Base-by-base conservation (phyloP, 352 stramenopile species). In the Pythium oligandrum region DNA sequence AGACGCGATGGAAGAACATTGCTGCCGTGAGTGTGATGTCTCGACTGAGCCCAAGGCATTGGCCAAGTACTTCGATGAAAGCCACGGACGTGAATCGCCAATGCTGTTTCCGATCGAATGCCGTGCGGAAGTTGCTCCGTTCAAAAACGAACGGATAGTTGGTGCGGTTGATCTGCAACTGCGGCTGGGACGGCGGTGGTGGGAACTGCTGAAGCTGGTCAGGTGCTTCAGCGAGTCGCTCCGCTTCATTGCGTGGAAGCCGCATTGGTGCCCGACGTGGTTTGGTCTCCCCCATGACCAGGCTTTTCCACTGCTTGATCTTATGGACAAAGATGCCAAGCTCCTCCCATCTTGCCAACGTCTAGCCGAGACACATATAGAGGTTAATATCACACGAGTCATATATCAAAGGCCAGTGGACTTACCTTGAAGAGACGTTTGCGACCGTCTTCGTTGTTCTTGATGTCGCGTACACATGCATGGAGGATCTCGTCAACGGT, bases 261-360 rank as follows among this genome's bases (percentile, higher is more conserved):
- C 73, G 63, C 34, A 76, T 57, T 0, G 75, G 70, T 9, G 67
- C 71, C 2, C 80, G 71, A 1, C 80, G 73, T 36, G 77, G 78
- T 51, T 91, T 91, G 51, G 54, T 59, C 36, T 93, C 83, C 2
- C 80, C 83, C 50, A 86, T 62, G 0, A 88, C 70, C 44, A 93
- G 57, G 37, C 73, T 71, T 55, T 91, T 92, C 83, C 83, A 93
- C 9, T 71, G 55, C 54, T 86, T 88, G 58, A 87, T 90, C 58
- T 90, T 92, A 30, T 71, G 71, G 0, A 73, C 55, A 57, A 88
- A 93, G 26, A 93, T 60, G 39, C 86, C 83, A 2, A 93, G 74
- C 47, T 93, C 81, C 69, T 91, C 83, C 83, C 83, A 93, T 5
- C 83, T 68, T n/a, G 75, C 79, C 1, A 93, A 64, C 6, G 81